Evolutionary conservation across 164 flowering plant genomes (phyloP).

Genomic region (Macadamia tetraphylla): DNA sequence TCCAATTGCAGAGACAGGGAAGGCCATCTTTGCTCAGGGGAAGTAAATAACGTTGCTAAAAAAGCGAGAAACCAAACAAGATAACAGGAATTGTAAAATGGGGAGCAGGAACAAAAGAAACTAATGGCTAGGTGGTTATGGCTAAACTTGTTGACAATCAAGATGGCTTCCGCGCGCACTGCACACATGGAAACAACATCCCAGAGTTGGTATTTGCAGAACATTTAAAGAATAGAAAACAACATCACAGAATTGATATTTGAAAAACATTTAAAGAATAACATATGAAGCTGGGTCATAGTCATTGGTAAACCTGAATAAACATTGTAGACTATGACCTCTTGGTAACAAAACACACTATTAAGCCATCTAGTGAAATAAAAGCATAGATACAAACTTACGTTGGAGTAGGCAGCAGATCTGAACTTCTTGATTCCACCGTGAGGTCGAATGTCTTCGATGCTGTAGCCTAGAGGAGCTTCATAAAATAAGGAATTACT

Average conservation of each 20-base stretch:
- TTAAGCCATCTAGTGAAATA: too few species aligned
- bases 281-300: not conserved
- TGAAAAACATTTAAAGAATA: not conserved
- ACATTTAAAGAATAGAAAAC: too few species aligned
- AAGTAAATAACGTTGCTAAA: not conserved
- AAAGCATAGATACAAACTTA: slow-evolving; percentile 17
- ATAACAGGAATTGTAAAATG: not conserved
- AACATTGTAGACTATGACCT: not conserved
- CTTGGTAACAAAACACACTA: too few species aligned
- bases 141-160: slow-evolving; percentile 32
- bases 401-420: slow-evolving; percentile 78
- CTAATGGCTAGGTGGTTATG: slow-evolving; percentile 12
- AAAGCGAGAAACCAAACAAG: not conserved
- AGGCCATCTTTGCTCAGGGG: slow-evolving; percentile 33
- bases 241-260: not conserved
- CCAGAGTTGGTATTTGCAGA: not conserved
- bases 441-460: slow-evolving; percentile 62
- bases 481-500: slow-evolving; percentile 48
- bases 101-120: slow-evolving; percentile 6
- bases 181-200: slow-evolving; percentile 26
- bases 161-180: slow-evolving; percentile 87
- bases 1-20: slow-evolving; percentile 63
- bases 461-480: slow-evolving; percentile 69
- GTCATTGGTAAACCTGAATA: too few species aligned
- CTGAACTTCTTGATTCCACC: slow-evolving; percentile 71